These are phyloP conservation scores for Priceomyces fermenticarens DNA, from an alignment of 805 yeast genomes.

Conservation along the genomic window DNA sequence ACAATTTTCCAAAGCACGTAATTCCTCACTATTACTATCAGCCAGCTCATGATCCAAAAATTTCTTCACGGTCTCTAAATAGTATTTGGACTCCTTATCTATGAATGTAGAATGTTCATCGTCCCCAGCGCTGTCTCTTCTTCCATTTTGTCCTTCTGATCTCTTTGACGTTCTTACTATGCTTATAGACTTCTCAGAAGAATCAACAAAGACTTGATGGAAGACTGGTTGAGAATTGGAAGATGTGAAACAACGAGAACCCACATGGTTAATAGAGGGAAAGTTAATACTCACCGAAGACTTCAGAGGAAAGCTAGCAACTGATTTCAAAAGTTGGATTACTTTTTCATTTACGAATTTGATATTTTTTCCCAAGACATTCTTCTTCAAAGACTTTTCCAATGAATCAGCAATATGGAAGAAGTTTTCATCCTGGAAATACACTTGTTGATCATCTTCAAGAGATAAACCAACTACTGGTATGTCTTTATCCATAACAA, in stretches of 20 bases:
- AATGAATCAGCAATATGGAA: constrained; percentile 14
- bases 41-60: background rate
- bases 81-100: constrained; percentile 11
- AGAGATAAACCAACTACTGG: constrained; percentile 22
- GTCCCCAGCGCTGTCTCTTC: background rate
- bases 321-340: constrained; percentile 13
- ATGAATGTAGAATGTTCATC: constrained; percentile 7
- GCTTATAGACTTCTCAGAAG: constrained; percentile 1
- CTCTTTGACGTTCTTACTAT: constrained; percentile 5
- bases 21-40: constrained; percentile 6
- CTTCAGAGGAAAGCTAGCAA: constrained; percentile 6
- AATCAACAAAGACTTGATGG: constrained; percentile 2
- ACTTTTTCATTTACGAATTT: constrained; percentile 23
- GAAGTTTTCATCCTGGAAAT: constrained; percentile 31
- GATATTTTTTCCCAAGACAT: constrained; percentile 19
- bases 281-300: constrained; percentile 22
- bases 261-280: constrained; percentile 25
- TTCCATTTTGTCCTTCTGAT: background rate
- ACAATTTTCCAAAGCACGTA: constrained; percentile 7
- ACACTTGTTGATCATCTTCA: constrained; percentile 25
- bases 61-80: constrained; percentile 6
- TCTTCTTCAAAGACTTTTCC: constrained; percentile 13
- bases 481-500: constrained; percentile 13
- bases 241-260: constrained; percentile 19
- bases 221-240: constrained; percentile 3